A percentile compares a stretch with the other conserved stretches of the same genome.
Conservation (phyloP, 805 yeast species). For the Komagataella mondaviorum region DNA sequence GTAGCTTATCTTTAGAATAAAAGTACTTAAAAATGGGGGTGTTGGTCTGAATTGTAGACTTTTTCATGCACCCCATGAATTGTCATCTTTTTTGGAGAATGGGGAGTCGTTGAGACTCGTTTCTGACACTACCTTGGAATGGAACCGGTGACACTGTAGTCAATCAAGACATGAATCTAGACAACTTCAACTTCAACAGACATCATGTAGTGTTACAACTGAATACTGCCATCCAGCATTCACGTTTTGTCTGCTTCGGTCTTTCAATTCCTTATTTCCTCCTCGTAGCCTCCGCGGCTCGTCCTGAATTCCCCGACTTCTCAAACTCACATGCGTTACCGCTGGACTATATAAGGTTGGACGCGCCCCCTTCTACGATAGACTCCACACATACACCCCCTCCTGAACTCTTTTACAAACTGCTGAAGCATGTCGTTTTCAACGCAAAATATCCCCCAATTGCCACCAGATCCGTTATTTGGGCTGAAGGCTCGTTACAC, state of each 20-base stretch:
- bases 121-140: background rate
- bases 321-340: background rate
- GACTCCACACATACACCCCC: background rate
- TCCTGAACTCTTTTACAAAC: background rate
- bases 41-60: background rate
- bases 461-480: slow-evolving; percentile 83
- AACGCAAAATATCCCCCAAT: slow-evolving; percentile 30
- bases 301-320: background rate
- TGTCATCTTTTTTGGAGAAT: background rate
- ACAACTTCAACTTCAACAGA: too few species aligned
- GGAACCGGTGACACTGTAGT: background rate
- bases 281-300: background rate
- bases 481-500: slow-evolving; percentile 59
- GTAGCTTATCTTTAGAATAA: background rate
- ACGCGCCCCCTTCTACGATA: background rate
- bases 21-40: background rate
- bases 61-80: background rate
- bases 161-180: too few species aligned
- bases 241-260: background rate
- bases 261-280: background rate
- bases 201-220: background rate
- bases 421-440: slow-evolving; percentile 6
- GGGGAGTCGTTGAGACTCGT: background rate
- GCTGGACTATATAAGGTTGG: background rate
- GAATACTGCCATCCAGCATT: background rate